Base-by-base conservation (phyloP, 2,329 filamentous ascomycete species). In the Alternaria atra region DNA sequence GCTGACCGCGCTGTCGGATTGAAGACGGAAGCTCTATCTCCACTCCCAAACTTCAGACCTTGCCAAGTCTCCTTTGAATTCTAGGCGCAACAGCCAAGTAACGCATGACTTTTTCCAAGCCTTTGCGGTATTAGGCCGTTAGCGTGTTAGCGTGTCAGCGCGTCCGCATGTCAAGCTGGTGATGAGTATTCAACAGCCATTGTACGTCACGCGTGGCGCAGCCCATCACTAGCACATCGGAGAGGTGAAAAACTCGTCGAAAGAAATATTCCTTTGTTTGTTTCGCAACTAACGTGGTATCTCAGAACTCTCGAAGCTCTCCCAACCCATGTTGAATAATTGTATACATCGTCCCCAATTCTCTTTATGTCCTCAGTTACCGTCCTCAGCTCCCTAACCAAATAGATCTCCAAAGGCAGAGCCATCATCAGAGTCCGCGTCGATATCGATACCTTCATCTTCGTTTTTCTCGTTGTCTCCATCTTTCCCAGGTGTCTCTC, bases 381-480 rank as follows among this genome's bases (percentile, higher is more conserved):
- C 2, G 3, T 12, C 12, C 3, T 0, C 8, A 20, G 1, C 12
- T 2, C 1, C 1, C 8, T n/a, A 48, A 7, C 30, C 46, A 0
- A 52, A 42, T 20, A 50, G 43, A 20, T 55, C 43, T 32, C 35
- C 46, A 53, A 44, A 32, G 17, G 8, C 17, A 50, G 46, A 50
- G 2, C 47, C 58, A 6, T 53, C 59, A 5, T 62, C 56, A 2
- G 43, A 55, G 13, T 58, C 55, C 5, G 12, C 60, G 1, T 71
- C 66, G 51, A 56, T 58, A 3, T 63, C 67, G 7, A 61, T 43
- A 5, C 44, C 60, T 13, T 57, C 50, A 3, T 48, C 52, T n/a
- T 34, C 58, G 13, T 52, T 46, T 8, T 55, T 32, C 44, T 17
- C 58, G 2, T 63, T 63, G 4, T 53, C 15, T 5, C 39, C 58